phyloP scores from a whole-genome alignment of 306 rosid species.

The Lupinus albus region DNA sequence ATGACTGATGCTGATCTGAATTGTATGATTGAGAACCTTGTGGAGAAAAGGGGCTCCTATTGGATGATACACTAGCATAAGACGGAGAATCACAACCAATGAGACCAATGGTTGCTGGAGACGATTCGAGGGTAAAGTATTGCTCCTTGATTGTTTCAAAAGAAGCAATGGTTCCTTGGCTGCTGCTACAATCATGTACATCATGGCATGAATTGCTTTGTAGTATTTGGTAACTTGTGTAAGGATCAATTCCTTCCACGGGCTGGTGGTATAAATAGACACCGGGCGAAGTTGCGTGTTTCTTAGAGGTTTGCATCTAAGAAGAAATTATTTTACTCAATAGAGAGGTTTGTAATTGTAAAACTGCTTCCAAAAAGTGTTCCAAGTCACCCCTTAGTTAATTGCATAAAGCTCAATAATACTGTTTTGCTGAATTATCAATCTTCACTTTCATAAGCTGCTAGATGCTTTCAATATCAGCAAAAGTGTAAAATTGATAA shows the following conservation, averaged over 20 bases:
- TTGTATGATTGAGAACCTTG: conserved; percentile 69
- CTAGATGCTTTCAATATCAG: conserved; percentile 35
- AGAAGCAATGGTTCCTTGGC: conserved; percentile 64
- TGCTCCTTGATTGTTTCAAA: conserved; percentile 55
- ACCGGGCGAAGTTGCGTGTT: conserved; percentile 46
- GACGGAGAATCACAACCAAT: conserved; percentile 71
- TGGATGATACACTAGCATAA: conserved; percentile 70
- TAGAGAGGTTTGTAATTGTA: neutral
- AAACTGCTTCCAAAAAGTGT: conserved; percentile 30
- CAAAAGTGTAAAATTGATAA: neutral
- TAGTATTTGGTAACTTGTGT: conserved; percentile 52
- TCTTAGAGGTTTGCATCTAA: conserved; percentile 67
- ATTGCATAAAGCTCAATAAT: conserved; percentile 22
- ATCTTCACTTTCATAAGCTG: conserved; percentile 25
- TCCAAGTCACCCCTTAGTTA: conserved; percentile 7
- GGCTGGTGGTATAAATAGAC: conserved; percentile 59
- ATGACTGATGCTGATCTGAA: conserved; percentile 74
- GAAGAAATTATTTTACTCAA: conserved; percentile 30
- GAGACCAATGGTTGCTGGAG: conserved; percentile 44
- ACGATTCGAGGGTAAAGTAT: conserved; percentile 78
- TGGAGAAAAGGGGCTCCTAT: conserved; percentile 65
- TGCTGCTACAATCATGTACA: conserved; percentile 40
- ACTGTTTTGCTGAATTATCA: conserved; percentile 11
- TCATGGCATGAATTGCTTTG: conserved; percentile 56
- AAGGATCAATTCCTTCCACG: conserved; percentile 51